Base-by-base conservation (phyloP, 805 yeast species). In the Pichia pseudocactophila region DNA sequence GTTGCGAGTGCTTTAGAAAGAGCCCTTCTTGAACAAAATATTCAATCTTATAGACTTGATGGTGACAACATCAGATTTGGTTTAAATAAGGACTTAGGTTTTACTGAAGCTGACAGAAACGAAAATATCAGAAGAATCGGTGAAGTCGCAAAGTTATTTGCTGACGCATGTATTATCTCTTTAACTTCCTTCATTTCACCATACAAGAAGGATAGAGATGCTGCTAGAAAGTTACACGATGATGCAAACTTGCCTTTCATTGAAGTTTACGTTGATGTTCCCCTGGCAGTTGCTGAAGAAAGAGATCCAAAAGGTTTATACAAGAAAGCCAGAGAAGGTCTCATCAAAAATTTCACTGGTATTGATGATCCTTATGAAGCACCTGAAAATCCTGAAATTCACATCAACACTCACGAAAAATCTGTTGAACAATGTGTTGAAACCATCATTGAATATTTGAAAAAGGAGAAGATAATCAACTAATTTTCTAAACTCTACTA, bases 291-390 rank as follows among this genome's bases (percentile, higher is more conserved):
- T 48, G 97, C 97, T 39, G 97, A 90, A 70, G 75, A 86, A 64
- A 85, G 97, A 68, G 97, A 90, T 64, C 97, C 97, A 50, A 90
- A 90, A 70, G 97, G 97, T 11, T 70, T 90, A 52, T 90, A 90
- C 71, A 88, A 88, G 66, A 90, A 90, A 73, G 97, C 97, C 15
- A 79, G 97, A 63, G 92, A 88, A 57, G 97, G 97, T 30, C 68
- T 82, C 47, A 89, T 89, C 62, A 85, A 85, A 65, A 95, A 89
- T 59, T 89, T 89, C 68, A 89, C 97, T 13, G 97, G 97, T 44
- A 82, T 89, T 44, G 80, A 88, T 50, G 97, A 96, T 10, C 97
- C 97, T 31, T 89, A 89, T 62, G 97, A 89, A 69, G 92, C 84
- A 3, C 97, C 97, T 39, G 82, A 73, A 52, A 56, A 64, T 30